Evolutionary conservation across 805 yeast species (phyloP).

Genomic region (baker's yeast (Saccharomyces cerevisiae)): DNA sequence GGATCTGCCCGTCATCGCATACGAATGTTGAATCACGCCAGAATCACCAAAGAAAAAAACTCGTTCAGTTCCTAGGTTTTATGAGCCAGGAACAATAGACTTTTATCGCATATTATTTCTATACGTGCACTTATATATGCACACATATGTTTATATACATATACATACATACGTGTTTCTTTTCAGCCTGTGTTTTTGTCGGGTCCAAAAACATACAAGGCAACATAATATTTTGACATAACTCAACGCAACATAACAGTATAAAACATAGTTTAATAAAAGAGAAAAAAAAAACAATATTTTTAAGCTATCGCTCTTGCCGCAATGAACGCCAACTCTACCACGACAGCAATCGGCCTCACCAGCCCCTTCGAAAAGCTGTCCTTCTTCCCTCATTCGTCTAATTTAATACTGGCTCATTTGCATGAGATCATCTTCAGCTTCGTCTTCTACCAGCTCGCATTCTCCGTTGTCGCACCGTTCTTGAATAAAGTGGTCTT

Average conservation of each 20-base stretch:
- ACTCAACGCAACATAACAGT: not conserved
- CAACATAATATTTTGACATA: not conserved
- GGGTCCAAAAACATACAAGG: not conserved
- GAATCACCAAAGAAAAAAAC: not conserved
- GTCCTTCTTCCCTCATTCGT: constrained; percentile 32
- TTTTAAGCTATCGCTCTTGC: not conserved
- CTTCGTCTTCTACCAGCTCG: constrained; percentile 47
- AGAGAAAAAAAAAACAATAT: not conserved
- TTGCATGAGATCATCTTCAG: constrained; percentile 68
- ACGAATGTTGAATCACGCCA: not conserved
- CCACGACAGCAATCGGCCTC: not conserved
- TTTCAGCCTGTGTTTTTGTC: not conserved
- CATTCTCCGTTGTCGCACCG: constrained; percentile 46
- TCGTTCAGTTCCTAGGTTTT: not conserved
- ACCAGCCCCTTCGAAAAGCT: constrained; percentile 22
- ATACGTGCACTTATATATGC: not conserved
- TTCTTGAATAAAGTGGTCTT: constrained; percentile 40
- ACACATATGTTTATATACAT: not conserved
- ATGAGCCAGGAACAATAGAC: not conserved
- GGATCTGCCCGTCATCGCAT: not conserved
- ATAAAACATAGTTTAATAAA: not conserved
- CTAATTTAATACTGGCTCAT: constrained; percentile 42
- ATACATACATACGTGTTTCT: not conserved
- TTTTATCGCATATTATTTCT: not conserved
- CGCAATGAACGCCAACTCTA: not conserved